Base-by-base conservation (phyloP, 2,329 filamentous ascomycete genomes). In the Dothideomycetes sp. region DNA sequence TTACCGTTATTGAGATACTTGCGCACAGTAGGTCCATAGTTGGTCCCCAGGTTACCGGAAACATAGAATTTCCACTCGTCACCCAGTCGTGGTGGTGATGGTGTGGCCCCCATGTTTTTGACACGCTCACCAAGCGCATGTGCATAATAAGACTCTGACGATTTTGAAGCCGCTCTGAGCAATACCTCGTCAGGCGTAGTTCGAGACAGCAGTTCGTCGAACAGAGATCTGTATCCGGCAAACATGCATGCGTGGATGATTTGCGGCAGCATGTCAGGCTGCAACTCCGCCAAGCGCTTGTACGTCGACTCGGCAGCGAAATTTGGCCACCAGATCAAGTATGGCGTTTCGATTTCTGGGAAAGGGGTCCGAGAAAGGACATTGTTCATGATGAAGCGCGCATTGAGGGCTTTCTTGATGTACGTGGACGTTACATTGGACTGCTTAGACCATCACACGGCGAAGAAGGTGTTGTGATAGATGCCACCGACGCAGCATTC, bases 401-500 rank as follows among this genome's bases (percentile, higher is more conserved):
- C 55, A 28, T 51, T 44, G 28, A 54, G 49, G 5, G 55, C 55
- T 7, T 35, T 28, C 12, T 20, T 17, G 6, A 47, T 24, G 3
- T 32, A 45, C 23, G 8, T 10, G 11, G 13, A 39, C 39, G 7
- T 33, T 28, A 15, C n/a, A 25, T 39, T n/a, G n/a, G n/a, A 12
- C 9, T 38, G 39, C 10, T 33, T 44, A 37, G 24, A 48, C 43
- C 53, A 58, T 59, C 61, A 65, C 11, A 48, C 49, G 1, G 62
- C 63, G 43, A 63, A 65, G 27, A 57, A 46, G 3, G 58, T 48
- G 40, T 60, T 53, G 44, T 65, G 58, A 38, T 64, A 62, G 13
- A 64, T 59, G 11, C 62, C 63, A 2, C 52, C 54, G 2, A 61
- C 30, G 5, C 62, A 41, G 27, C 53, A 58, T 7, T 18, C 9